Evolutionary conservation across 176 grass and related monocot species (phyloP).

Genomic region (Musa itinerans): DNA sequence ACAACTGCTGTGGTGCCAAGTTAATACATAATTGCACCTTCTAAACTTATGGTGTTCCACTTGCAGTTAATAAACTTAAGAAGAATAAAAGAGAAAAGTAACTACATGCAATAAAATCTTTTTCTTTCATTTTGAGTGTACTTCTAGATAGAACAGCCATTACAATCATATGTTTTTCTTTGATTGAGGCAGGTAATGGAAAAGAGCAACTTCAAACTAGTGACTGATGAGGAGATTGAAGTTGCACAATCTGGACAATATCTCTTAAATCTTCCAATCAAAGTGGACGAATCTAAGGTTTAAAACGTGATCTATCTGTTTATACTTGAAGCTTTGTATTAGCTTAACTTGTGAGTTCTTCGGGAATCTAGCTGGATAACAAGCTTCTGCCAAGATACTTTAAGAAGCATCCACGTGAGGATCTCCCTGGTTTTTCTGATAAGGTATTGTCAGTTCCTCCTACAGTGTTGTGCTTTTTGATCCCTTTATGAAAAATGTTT

Average conservation of each 20-base stretch:
- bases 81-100: neutral
- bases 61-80: neutral
- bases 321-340: neutral
- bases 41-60: too few species aligned
- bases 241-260: conserved; percentile 79
- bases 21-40: too few species aligned
- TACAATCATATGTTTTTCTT: conserved; percentile 1
- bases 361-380: conserved; percentile 57
- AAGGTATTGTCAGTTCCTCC: conserved; percentile 39
- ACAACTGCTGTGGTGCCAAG: too few species aligned
- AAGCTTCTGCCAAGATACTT: conserved; percentile 74
- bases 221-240: conserved; percentile 79
- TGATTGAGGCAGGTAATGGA: conserved; percentile 55
- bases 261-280: conserved; percentile 87
- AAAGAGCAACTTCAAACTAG: conserved; percentile 98
- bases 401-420: conserved; percentile 59
- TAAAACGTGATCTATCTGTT: neutral
- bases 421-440: conserved; percentile 69
- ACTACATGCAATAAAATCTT: neutral
- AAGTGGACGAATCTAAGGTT: conserved; percentile 66
- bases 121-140: neutral
- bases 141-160: neutral
- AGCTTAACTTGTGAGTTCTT: neutral
- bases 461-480: neutral
- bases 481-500: neutral